phyloP scores from a whole-genome alignment of 2,329 filamentous ascomycete species.

The Cryphonectria carpinicola region DNA sequence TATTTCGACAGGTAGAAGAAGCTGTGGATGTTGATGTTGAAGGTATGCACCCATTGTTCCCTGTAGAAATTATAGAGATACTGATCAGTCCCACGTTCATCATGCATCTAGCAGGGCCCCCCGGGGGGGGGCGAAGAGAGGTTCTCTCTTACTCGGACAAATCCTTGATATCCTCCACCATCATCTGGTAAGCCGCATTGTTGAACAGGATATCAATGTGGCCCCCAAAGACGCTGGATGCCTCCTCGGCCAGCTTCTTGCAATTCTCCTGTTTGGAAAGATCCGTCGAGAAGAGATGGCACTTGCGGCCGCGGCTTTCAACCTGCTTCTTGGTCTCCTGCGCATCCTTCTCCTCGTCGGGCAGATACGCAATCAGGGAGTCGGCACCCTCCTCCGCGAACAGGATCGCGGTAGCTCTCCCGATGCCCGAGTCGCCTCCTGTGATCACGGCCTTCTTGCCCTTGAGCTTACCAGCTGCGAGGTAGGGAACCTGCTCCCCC shows the following conservation, averaged over 20 bases:
- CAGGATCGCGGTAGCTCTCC: slow-evolving; percentile 73
- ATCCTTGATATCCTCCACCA: slow-evolving; percentile 71
- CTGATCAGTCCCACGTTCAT: background rate
- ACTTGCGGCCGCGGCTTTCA: slow-evolving; percentile 67
- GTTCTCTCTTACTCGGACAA: slow-evolving; percentile 61
- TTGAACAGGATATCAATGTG: slow-evolving; percentile 74
- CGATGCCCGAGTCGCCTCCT: slow-evolving; percentile 80
- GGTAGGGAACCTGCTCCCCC: slow-evolving; percentile 71
- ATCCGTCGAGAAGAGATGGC: slow-evolving; percentile 67
- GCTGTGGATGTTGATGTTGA: slow-evolving; percentile 82
- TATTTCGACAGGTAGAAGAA: slow-evolving; percentile 84
- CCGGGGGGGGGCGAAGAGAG: slow-evolving; percentile 25
- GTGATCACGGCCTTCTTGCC: slow-evolving; percentile 80
- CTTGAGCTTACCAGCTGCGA: slow-evolving; percentile 74
- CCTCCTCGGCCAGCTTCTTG: slow-evolving; percentile 68
- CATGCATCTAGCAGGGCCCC: too few relatives aligned
- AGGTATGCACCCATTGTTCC: slow-evolving; percentile 79
- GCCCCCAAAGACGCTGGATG: slow-evolving; percentile 65
- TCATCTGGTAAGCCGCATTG: slow-evolving; percentile 77
- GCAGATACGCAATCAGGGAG: slow-evolving; percentile 73
- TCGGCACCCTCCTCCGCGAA: slow-evolving; percentile 83
- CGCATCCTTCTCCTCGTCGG: slow-evolving; percentile 76
- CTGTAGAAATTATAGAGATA: slow-evolving; percentile 39
- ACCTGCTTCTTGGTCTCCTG: slow-evolving; percentile 73
- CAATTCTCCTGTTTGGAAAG: slow-evolving; percentile 69